Percentiles rank a stretch among this genome's conserved stretches.
Evolutionary conservation across 2,329 filamentous ascomycete species (phyloP).

Genomic region (Phialocephala subalpina): DNA sequence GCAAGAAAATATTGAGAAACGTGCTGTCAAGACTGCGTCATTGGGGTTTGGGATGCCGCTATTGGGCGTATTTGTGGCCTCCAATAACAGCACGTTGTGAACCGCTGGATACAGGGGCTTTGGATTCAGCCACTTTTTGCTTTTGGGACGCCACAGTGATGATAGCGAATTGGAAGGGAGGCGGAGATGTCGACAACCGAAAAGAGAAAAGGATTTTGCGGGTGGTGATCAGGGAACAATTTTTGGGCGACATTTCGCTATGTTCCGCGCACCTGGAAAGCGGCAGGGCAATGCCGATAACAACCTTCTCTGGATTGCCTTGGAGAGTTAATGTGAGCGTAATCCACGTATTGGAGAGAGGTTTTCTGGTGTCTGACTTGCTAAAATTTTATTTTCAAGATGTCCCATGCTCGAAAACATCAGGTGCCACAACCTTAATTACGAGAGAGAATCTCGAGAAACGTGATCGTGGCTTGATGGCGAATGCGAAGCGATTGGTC

Average conservation of each 20-base stretch:
- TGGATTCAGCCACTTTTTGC: conserved; percentile 6
- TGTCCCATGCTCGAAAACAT: background rate
- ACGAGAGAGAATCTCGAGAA: background rate
- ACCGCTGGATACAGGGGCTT: background rate
- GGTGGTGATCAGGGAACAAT: background rate
- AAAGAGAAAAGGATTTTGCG: background rate
- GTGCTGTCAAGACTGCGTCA: background rate
- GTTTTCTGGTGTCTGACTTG: background rate
- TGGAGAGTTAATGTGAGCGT: background rate
- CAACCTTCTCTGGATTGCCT: background rate
- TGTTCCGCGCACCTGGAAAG: no score
- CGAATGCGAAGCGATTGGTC: background rate
- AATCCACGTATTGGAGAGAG: background rate
- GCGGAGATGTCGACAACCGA: background rate
- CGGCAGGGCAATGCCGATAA: background rate
- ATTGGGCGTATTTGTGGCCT: background rate
- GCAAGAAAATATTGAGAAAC: background rate
- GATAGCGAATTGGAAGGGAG: background rate
- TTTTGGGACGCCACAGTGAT: background rate
- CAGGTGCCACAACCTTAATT: conserved; percentile 9
- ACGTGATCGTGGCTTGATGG: conserved; percentile 8
- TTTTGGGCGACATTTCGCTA: background rate
- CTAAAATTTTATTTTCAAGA: background rate
- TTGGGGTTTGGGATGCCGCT: background rate
- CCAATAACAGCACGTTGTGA: background rate